Base-by-base conservation (phyloP, 1,284 basidiomycete genomes). In the Leccinum subrobustum region DNA sequence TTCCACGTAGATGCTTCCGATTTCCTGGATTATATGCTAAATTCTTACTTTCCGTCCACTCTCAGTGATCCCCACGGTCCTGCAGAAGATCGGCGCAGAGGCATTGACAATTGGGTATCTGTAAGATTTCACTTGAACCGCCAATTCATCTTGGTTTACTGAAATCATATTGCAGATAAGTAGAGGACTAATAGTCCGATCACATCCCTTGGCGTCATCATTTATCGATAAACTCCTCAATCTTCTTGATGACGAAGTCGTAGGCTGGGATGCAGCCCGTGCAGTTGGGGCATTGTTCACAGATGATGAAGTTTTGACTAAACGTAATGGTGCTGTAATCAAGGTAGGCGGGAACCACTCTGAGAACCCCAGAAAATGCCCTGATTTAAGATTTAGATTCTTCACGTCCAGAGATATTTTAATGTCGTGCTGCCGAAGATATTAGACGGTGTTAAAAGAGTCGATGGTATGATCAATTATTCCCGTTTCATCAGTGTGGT, bases 381-480 rank as follows among this genome's bases (percentile, higher is more conserved):
- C 60, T 57, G 27, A 58, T 27, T 31, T 25, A 62, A 27, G 7
- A 35, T 37, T 39, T 56, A 96, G 94, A 81, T 95, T 42, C 78
- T 97, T 18, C 87, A 92, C 75, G 86, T 88, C 35, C 96, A 99
- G 73, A 92, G 89, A 73, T 90, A 92, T 67, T 89, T 93, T 69
- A 88, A 83, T 58, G 75, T 77, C 25, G 78, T 95, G 6, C 78
- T 98, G 12, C 93, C 95, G 0, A 84, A 83, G 60, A 79, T 98
- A 16, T 81, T 95, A 37, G 78, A 79, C 0, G 89, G 89, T 4
- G 82, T 84, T 6, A 81, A 79, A 58, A 75, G 76, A 57, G 65
- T 75, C 4, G 72, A 67, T 44, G 75, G 29, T 29, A 29, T 33
- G 33, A 9, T 42, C 39, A n/a, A 42, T 42, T 18, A 8, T 20